These are phyloP conservation scores for Pelargonium fulgidum DNA, from an alignment of 441 rosid species.

Conservation along the genomic window DNA sequence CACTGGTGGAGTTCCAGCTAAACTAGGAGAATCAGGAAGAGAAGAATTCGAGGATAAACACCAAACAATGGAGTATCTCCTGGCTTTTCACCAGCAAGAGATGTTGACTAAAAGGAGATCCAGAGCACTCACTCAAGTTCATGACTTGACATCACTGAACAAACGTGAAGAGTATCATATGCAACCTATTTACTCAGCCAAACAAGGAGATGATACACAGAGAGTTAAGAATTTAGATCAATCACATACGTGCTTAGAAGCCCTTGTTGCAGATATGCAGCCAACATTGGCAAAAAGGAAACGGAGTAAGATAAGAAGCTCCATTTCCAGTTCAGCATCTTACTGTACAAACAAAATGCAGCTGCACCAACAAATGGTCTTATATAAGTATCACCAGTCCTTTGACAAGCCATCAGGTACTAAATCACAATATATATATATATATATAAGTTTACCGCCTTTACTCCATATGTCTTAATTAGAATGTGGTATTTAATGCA, in stretches of 20 bases:
- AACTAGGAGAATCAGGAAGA: constrained; percentile 25
- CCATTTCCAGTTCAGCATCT: constrained; percentile 26
- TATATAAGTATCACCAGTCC: constrained; percentile 28
- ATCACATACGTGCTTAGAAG: constrained; percentile 30
- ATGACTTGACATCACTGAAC: constrained; percentile 40
- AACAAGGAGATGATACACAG: constrained; percentile 25
- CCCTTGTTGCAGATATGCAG: constrained; percentile 31
- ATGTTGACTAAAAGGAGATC: constrained; percentile 48
- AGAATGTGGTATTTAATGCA: constrained; percentile 30
- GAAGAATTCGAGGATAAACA: constrained; percentile 23
- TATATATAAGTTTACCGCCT: constrained; percentile 2
- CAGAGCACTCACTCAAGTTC: constrained; percentile 36
- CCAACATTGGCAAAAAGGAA: constrained; percentile 43
- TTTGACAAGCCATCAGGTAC: constrained; percentile 40
- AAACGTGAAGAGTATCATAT: constrained; percentile 22
- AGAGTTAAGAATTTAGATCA: constrained; percentile 20
- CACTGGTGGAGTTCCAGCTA: constrained; percentile 20
- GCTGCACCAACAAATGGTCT: constrained; percentile 30
- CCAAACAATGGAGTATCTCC: constrained; percentile 26
- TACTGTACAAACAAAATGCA: constrained; percentile 25
- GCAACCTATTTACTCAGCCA: constrained; percentile 22
- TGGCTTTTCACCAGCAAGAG: constrained; percentile 27
- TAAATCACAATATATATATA: constrained; percentile 11
- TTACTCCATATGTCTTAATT: constrained; percentile 17
- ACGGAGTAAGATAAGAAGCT: constrained; percentile 35